Percentiles rank a stretch among this genome's conserved stretches.
Evolutionary conservation across 2,329 filamentous ascomycete genomes (phyloP).

Genomic region (Coniella lustricola): DNA sequence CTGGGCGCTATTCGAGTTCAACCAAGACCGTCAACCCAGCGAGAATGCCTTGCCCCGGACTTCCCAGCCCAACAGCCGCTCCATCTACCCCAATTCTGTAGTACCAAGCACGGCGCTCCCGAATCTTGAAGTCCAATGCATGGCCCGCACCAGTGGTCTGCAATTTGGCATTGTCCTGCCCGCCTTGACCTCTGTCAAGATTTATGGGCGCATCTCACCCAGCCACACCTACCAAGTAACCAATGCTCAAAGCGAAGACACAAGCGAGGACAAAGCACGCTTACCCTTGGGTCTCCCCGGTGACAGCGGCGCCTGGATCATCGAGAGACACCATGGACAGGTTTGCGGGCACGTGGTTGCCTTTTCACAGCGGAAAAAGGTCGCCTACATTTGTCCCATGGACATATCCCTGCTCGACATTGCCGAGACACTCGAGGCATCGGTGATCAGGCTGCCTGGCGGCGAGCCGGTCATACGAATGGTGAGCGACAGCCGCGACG

Average conservation of each 20-base stretch:
- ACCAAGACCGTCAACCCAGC: conserved; percentile 60
- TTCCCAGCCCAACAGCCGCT: conserved; percentile 20
- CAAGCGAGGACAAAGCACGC: conserved; percentile 16
- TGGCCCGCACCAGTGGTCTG: conserved; percentile 78
- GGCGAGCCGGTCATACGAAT: conserved; percentile 36
- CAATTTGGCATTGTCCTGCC: conserved; percentile 72
- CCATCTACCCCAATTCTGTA: conserved; percentile 49
- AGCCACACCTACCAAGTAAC: conserved; percentile 62
- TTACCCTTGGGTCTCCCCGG: conserved; percentile 64
- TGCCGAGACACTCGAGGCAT: conserved; percentile 65
- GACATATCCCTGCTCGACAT: conserved; percentile 84
- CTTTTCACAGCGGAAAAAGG: conserved; percentile 71
- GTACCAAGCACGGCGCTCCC: conserved; percentile 57
- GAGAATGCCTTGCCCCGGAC: conserved; percentile 59
- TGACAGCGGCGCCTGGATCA: conserved; percentile 89
- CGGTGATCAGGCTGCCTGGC: conserved; percentile 63
- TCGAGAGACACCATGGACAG: conserved; percentile 69
- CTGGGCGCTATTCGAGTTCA: conserved; percentile 84
- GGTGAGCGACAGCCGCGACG: conserved; percentile 43
- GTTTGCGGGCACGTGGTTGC: conserved; percentile 88
- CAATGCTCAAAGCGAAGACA: conserved; percentile 26
- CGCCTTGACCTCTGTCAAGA: conserved; percentile 76
- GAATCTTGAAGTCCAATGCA: conserved; percentile 75
- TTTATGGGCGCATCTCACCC: conserved; percentile 75
- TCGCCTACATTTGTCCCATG: conserved; percentile 94